These are phyloP conservation scores for Agastache rugosa DNA, from an alignment of 257 asterid species.

Conservation along the genomic window DNA sequence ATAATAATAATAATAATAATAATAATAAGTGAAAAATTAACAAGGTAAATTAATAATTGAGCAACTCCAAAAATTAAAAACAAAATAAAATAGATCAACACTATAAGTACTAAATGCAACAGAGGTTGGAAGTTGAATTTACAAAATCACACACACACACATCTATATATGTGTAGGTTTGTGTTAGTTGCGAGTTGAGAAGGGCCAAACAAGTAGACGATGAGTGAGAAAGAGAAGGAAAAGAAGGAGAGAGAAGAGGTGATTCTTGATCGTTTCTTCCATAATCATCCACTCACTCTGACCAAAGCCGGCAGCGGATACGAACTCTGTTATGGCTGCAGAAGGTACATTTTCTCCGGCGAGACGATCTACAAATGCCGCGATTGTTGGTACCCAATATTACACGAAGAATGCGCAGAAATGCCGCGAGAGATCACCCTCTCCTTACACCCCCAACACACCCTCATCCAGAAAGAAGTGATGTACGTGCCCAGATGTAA, in stretches of 20 bases:
- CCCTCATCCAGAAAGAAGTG: not conserved
- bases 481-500: not conserved
- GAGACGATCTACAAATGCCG: not conserved
- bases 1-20: too few species aligned
- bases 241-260: not conserved
- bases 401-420: constrained; percentile 21
- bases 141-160: too few species aligned
- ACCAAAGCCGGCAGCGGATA: not conserved
- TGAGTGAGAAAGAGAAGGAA: not conserved
- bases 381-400: accelerated
- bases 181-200: too few species aligned
- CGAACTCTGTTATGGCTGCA: not conserved
- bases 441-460: constrained; percentile 27
- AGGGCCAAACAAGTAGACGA: not conserved
- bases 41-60: too few species aligned
- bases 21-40: too few species aligned
- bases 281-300: not conserved
- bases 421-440: constrained; percentile 25
- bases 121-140: not conserved
- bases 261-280: not conserved
- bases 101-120: too few species aligned
- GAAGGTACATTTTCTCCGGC: not conserved
- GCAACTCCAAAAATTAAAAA: too few species aligned
- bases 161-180: too few species aligned
- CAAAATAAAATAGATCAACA: too few species aligned